phyloP scores from a whole-genome alignment of 345 rosid genomes.

The Punica granatum region DNA sequence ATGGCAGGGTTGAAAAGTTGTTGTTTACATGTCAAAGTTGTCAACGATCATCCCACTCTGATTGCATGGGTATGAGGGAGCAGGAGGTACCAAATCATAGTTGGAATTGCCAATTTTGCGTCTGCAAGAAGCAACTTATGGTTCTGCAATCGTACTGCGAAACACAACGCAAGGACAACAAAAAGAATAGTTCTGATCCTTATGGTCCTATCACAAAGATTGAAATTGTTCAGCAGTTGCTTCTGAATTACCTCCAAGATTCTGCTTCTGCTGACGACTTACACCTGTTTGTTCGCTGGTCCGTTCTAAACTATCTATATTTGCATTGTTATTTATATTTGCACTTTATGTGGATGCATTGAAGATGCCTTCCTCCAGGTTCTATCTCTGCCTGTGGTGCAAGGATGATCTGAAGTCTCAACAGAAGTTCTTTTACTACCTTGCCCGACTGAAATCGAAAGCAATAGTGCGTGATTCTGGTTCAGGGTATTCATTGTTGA shows the following conservation, averaged over 20 bases:
- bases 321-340: constrained; percentile 4
- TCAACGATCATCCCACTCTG: constrained; percentile 71
- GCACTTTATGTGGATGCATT: constrained; percentile 11
- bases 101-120: constrained; percentile 81
- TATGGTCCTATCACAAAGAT: constrained; percentile 41
- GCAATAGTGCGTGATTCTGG: constrained; percentile 76
- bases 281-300: constrained; percentile 88
- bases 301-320: constrained; percentile 18
- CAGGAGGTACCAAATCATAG: constrained; percentile 53
- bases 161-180: constrained; percentile 42
- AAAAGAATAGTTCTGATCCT: constrained; percentile 26
- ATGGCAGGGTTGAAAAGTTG: constrained; percentile 46
- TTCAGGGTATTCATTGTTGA: constrained; percentile 41
- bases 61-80: constrained; percentile 85
- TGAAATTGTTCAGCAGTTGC: constrained; percentile 84
- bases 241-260: constrained; percentile 90
- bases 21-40: constrained; percentile 74
- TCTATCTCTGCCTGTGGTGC: constrained; percentile 86
- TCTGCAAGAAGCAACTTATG: constrained; percentile 75
- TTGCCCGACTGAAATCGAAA: constrained; percentile 79
- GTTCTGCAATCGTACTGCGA: constrained; percentile 74
- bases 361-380: constrained; percentile 49
- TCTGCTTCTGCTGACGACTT: constrained; percentile 63
- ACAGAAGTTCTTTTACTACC: constrained; percentile 54
- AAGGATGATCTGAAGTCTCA: constrained; percentile 81